These are phyloP conservation scores for Pichia heedii DNA, from an alignment of 805 yeast species.

Conservation along the genomic window DNA sequence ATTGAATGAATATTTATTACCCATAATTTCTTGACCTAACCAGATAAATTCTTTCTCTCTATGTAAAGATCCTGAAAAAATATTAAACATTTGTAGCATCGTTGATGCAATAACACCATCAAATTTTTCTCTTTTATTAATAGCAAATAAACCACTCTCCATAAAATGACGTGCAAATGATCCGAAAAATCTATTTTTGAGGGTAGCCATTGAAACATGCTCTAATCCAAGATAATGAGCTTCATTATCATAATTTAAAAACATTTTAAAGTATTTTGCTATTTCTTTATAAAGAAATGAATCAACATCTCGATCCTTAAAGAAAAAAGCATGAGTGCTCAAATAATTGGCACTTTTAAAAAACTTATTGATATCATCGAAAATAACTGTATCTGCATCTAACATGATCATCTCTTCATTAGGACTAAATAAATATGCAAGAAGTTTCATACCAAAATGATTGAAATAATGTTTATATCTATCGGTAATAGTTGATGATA, in stretches of 20 bases:
- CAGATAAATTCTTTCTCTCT: slow-evolving; percentile 78
- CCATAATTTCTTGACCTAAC: slow-evolving; percentile 53
- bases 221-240: slow-evolving; percentile 28
- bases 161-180: slow-evolving; percentile 35
- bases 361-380: slow-evolving; percentile 29
- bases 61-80: slow-evolving; percentile 46
- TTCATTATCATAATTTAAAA: slow-evolving; percentile 39
- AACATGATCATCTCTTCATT: slow-evolving; percentile 46
- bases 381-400: slow-evolving; percentile 43
- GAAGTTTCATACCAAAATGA: slow-evolving; percentile 36
- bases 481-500: slow-evolving; percentile 22
- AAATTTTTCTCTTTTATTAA: slow-evolving; percentile 42
- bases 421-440: slow-evolving; percentile 49
- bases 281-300: slow-evolving; percentile 31
- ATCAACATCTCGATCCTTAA: slow-evolving; percentile 39
- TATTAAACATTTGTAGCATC: slow-evolving; percentile 34
- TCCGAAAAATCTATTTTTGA: slow-evolving; percentile 34
- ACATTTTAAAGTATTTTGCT: slow-evolving; percentile 35
- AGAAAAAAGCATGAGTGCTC: slow-evolving; percentile 34
- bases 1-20: slow-evolving; percentile 47
- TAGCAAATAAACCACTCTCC: slow-evolving; percentile 41
- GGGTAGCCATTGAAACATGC: slow-evolving; percentile 28
- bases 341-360: slow-evolving; percentile 29
- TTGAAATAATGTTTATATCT: slow-evolving; percentile 19
- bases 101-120: slow-evolving; percentile 38